Evolutionary conservation across 2,329 filamentous ascomycete genomes (phyloP).

Genomic region (Penicillium corylophilum): DNA sequence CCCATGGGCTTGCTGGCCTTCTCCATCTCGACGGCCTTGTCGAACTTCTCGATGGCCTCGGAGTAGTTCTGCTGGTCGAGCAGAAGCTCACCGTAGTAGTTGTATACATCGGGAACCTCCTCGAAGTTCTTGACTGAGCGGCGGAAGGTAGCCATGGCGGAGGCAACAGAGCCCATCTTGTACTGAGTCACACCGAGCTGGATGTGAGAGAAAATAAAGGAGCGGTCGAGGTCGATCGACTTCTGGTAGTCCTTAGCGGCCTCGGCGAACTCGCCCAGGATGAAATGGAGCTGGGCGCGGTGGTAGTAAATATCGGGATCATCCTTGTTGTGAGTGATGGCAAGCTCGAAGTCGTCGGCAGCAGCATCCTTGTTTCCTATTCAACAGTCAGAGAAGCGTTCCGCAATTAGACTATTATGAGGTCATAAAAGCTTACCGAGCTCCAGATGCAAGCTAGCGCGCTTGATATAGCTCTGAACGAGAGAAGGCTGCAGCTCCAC

Average conservation of each 20-base stretch:
- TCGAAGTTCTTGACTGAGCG: constrained; percentile 98
- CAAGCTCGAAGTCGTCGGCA: constrained; percentile 81
- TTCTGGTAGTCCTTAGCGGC: constrained; percentile 99
- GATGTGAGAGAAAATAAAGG: constrained; percentile 99
- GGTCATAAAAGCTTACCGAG: constrained; percentile 59
- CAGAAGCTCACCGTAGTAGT: constrained; percentile 97
- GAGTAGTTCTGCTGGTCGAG: constrained; percentile 94
- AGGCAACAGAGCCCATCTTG: constrained; percentile 98
- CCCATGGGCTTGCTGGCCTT: constrained; percentile 88
- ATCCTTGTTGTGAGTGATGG: constrained; percentile 76
- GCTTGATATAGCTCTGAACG: constrained; percentile 98
- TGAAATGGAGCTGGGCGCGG: constrained; percentile 96
- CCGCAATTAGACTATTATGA: neutral
- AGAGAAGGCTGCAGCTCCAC: constrained; percentile 83
- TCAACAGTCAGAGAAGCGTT: constrained; percentile 30
- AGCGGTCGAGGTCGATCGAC: constrained; percentile 91
- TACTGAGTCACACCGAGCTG: constrained; percentile 99
- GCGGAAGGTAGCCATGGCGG: constrained; percentile 97
- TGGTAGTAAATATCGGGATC: constrained; percentile 99
- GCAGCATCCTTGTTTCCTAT: constrained; percentile 80
- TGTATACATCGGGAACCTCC: constrained; percentile 95
- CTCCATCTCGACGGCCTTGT: constrained; percentile 98
- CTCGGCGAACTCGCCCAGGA: constrained; percentile 87
- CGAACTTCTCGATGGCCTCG: constrained; percentile 96
- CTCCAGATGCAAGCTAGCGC: constrained; percentile 96